A percentile compares a stretch with the other conserved stretches of the same genome.
Evolutionary conservation across 2,329 filamentous ascomycete species (phyloP).

Genomic region (Verticillium nonalfalfae): DNA sequence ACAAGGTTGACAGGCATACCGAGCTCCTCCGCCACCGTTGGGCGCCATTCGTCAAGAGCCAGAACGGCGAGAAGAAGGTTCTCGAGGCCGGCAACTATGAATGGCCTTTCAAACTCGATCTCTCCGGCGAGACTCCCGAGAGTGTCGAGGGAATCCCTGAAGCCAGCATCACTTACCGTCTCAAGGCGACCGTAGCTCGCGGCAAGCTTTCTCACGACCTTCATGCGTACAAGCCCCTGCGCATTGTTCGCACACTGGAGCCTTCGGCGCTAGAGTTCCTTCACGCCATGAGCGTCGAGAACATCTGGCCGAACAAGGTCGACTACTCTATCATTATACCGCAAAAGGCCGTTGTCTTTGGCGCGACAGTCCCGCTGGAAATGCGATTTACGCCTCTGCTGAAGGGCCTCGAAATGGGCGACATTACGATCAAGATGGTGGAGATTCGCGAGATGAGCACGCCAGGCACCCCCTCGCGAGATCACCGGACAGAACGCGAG

Average conservation of each 20-base stretch:
- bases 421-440: conserved; percentile 71
- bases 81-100: conserved; percentile 74
- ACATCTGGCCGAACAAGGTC: conserved; percentile 96
- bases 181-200: conserved; percentile 83
- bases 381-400: conserved; percentile 83
- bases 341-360: conserved; percentile 90
- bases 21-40: conserved; percentile 64
- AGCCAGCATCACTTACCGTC: conserved; percentile 80
- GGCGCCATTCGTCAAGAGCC: conserved; percentile 56
- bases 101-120: conserved; percentile 69
- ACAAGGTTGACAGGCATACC: conserved; percentile 51
- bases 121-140: conserved; percentile 71
- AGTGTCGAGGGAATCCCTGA: conserved; percentile 86
- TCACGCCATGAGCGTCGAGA: conserved; percentile 92
- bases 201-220: conserved; percentile 87
- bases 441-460: conserved; percentile 66
- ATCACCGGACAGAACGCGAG: conserved; percentile 58
- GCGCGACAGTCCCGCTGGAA: conserved; percentile 76
- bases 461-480: conserved; percentile 39
- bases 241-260: conserved; percentile 72
- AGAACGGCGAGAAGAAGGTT: conserved; percentile 48
- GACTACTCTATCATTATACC: conserved; percentile 93
- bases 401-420: conserved; percentile 83
- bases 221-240: conserved; percentile 69
- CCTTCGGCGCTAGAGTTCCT: conserved; percentile 70